Evolutionary conservation across 768 basidiomycete species (phyloP).

Genomic region (Mycena olivaceomarginata): DNA sequence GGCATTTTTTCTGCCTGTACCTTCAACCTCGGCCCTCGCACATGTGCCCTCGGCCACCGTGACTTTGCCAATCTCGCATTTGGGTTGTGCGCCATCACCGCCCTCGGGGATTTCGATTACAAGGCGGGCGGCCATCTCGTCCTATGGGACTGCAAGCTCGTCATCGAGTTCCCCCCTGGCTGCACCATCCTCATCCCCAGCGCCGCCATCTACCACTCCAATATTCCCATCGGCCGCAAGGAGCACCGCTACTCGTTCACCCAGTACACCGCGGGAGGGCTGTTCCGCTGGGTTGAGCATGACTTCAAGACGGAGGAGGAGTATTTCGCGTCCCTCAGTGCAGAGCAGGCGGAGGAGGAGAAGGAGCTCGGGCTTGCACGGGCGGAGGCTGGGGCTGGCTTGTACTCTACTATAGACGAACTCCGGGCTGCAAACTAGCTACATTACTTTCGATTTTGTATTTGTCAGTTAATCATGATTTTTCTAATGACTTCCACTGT

Average conservation of each 20-base stretch:
- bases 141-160: neutral
- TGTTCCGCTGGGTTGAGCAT: conserved; percentile 6
- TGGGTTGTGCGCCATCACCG: conserved; percentile 6
- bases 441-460: neutral
- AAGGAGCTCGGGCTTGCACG: neutral
- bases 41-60: neutral
- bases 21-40: neutral
- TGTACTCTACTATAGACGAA: neutral
- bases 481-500: neutral
- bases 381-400: neutral
- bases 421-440: neutral
- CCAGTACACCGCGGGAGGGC: conserved; percentile 7
- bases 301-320: conserved; percentile 1
- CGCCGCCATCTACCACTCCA: conserved; percentile 7
- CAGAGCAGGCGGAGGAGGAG: neutral
- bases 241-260: conserved; percentile 8
- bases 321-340: neutral
- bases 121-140: neutral
- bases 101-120: neutral
- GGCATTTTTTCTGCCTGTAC: neutral
- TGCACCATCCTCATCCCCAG: conserved; percentile 1
- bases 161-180: conserved; percentile 1
- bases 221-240: neutral
- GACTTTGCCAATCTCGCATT: conserved; percentile 3
- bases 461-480: neutral